Evolutionary conservation across 352 stramenopile genomes (phyloP), one percentile per base, ranked within the genome.

Genomic region (Blastocystis sp.): DNA sequence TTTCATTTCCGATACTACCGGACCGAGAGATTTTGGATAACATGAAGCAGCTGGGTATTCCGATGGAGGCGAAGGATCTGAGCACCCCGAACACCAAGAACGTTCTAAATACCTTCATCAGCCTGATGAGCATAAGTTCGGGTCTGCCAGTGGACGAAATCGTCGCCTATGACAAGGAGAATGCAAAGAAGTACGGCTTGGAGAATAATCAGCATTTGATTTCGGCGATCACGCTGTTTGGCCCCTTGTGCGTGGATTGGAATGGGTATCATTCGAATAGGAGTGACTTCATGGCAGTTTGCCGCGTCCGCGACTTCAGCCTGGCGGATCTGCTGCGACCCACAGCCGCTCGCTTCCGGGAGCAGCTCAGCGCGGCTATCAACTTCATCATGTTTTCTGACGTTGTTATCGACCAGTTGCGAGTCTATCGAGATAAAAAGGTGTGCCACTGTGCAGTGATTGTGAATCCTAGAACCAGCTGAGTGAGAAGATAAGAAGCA

Each of bases 351-450:
- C 48, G 74, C 9, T 84, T 84, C 17, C 59, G 54, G n/a, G 45
- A 84, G 45, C 57, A 66, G 48, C 34, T 84, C 43, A 84, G 74
- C 48, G 74, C 74, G 10, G 74, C 74, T 21, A 84, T 84, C n/a
- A 84, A 84, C 54, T 84, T 84, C 43, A 84, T 84, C 57, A 84
- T 62, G 34, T 84, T 84, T 68, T 84, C 74, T 34, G 74, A 84
- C 45, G 45, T 69, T 57, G 57, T 84, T 10, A 21, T 84, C 28
- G 24, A 66, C 28, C 45, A 68, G 34, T 57, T 84, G n/a, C 74
- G 57, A 28, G 17, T 64, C 2, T 84, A 74, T 38, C 54, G 60
- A 70, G 45, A 59, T 42, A 64, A 66, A 69, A 84, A 84, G 74
- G 52, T 69, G n/a, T 34, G 45, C 57, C 21, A 63, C 0, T 34